These are phyloP conservation scores for Delonix regia DNA, from an alignment of 306 rosid species.

Conservation along the genomic window DNA sequence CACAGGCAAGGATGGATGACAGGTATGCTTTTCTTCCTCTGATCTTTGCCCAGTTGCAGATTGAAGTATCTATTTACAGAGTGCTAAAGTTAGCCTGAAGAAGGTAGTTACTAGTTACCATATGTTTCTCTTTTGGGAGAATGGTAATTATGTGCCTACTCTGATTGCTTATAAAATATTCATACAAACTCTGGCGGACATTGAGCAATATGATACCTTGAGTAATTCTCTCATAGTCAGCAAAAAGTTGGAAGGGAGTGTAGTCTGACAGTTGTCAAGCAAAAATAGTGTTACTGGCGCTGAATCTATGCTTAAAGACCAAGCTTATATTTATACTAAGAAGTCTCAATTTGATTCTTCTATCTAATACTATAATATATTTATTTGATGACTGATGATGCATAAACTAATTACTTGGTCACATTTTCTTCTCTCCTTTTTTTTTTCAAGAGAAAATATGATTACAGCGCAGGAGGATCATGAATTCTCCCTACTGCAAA, in stretches of 20 bases:
- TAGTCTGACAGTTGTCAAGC: constrained; percentile 6
- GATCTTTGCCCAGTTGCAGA: constrained; percentile 10
- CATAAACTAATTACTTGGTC: not conserved
- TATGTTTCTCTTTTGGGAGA: constrained; percentile 21
- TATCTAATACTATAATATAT: not conserved
- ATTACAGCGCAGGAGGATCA: not conserved
- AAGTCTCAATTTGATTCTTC: constrained; percentile 4
- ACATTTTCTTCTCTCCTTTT: not conserved
- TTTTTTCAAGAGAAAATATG: not conserved
- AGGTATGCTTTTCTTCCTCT: constrained; percentile 59
- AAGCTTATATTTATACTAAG: not conserved
- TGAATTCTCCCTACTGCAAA: not conserved
- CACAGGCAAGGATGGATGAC: constrained; percentile 99
- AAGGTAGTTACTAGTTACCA: not conserved
- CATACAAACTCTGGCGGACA: not conserved
- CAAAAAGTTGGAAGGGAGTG: not conserved
- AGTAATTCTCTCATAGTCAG: constrained; percentile 8
- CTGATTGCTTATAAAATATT: constrained; percentile 23
- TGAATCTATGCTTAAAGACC: constrained; percentile 1
- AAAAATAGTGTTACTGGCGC: not conserved
- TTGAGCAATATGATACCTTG: not conserved
- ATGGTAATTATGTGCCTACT: constrained; percentile 9
- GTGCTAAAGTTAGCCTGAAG: constrained; percentile 18
- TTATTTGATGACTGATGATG: not conserved
- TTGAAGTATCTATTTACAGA: constrained; percentile 19